These are phyloP conservation scores for Serendipita sp. DNA, from an alignment of 768 basidiomycete species.

Conservation along the genomic window DNA sequence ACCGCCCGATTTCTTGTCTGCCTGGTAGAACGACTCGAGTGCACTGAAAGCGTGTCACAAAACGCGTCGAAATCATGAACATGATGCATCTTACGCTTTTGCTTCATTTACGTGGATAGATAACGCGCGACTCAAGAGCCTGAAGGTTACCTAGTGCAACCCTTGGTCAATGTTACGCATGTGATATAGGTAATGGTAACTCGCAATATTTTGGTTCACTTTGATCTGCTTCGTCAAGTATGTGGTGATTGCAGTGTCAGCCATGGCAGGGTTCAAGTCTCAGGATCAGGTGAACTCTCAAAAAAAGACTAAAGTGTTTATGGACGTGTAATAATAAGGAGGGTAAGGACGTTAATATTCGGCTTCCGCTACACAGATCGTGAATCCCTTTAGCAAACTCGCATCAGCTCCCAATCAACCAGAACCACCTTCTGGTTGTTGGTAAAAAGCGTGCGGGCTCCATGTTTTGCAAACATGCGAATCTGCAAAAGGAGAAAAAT, in stretches of 20 bases:
- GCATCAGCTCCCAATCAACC: conserved; percentile 84
- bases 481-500: conserved; percentile 2
- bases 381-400: conserved; percentile 15
- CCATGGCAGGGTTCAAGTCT: neutral
- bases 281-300: neutral
- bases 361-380: neutral
- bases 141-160: conserved; percentile 50
- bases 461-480: conserved; percentile 53
- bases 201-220: conserved; percentile 28
- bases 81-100: conserved; percentile 39
- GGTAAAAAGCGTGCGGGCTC: conserved; percentile 99
- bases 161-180: neutral
- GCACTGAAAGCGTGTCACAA: conserved; percentile 29
- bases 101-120: conserved; percentile 60
- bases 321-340: neutral
- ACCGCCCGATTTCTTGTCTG: conserved; percentile 23
- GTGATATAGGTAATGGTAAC: conserved; percentile 8
- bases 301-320: neutral
- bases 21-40: conserved; percentile 40
- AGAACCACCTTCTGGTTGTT: conserved; percentile 41
- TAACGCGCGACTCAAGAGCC: conserved; percentile 55
- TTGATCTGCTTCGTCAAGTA: conserved; percentile 32
- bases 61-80: neutral
- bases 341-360: neutral
- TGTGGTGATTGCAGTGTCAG: conserved; percentile 13